phyloP scores from a whole-genome alignment of 257 asterid species.

The Fraxinus cuspidata region DNA sequence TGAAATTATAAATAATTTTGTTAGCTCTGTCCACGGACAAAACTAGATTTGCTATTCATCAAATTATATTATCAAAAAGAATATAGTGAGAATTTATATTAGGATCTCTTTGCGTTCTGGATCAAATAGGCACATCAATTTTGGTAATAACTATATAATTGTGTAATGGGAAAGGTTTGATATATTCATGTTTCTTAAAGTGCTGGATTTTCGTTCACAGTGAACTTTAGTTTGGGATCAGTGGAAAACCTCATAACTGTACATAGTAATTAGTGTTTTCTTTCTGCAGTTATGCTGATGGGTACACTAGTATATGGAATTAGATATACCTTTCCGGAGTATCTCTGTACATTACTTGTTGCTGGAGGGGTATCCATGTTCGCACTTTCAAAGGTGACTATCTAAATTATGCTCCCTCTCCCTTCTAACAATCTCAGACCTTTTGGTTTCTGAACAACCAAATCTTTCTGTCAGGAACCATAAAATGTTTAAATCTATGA shows the following conservation, averaged over 20 bases:
- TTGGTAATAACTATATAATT: not conserved
- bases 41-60: not conserved
- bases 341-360: conserved; percentile 84
- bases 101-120: too few relatives aligned
- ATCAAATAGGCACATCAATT: too few relatives aligned
- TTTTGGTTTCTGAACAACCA: not conserved
- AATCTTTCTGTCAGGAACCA: not conserved
- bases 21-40: not conserved
- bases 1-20: conserved; percentile 1
- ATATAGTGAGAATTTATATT: not conserved
- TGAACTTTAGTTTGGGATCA: not conserved
- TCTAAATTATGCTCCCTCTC: not conserved
- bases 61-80: not conserved
- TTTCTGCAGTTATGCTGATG: conserved; percentile 93
- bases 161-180: not conserved
- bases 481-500: not conserved
- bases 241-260: not conserved
- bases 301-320: conserved; percentile 93
- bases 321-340: conserved; percentile 83
- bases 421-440: not conserved
- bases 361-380: conserved; percentile 96
- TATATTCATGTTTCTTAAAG: not conserved
- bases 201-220: conserved; percentile 9
- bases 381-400: conserved; percentile 83
- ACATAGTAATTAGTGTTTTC: not conserved